Evolutionary conservation across 495 filamentous ascomycete genomes (phyloP).

Genomic region (Tuber melanosporum): DNA sequence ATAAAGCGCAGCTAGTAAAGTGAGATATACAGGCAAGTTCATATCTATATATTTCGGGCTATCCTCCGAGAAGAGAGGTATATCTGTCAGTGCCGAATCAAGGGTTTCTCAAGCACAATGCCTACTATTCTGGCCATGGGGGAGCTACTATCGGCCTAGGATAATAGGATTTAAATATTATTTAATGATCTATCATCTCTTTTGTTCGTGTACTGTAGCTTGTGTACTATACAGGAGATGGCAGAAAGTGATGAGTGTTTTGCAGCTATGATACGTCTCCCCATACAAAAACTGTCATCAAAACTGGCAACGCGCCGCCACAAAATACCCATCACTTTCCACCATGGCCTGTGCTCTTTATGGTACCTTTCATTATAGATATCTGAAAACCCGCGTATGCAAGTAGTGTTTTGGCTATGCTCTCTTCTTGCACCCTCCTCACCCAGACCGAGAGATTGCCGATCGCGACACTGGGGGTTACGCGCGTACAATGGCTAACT

Average conservation of each 20-base stretch:
- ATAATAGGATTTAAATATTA: neutral
- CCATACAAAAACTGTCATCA: neutral
- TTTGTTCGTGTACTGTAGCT: neutral
- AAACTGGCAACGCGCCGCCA: neutral
- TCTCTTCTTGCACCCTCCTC: neutral
- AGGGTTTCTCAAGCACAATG: neutral
- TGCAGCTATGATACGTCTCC: neutral
- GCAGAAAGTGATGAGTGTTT: neutral
- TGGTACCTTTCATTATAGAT: neutral
- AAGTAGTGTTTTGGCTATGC: neutral
- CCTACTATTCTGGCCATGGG: neutral
- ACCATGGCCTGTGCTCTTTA: neutral
- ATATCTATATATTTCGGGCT: neutral
- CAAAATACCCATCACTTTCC: neutral
- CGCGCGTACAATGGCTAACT: neutral
- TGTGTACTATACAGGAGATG: neutral
- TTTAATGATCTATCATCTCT: neutral
- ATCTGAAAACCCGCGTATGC: neutral
- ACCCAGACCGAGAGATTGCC: neutral
- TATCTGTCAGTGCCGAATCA: neutral
- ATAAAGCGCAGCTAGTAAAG: neutral
- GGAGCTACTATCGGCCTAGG: neutral
- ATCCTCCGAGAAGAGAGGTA: neutral
- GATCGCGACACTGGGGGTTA: neutral
- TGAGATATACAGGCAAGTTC: neutral